phyloP scores from a whole-genome alignment of 805 yeast genomes.

The Monosporozyma yasuniensis region DNA sequence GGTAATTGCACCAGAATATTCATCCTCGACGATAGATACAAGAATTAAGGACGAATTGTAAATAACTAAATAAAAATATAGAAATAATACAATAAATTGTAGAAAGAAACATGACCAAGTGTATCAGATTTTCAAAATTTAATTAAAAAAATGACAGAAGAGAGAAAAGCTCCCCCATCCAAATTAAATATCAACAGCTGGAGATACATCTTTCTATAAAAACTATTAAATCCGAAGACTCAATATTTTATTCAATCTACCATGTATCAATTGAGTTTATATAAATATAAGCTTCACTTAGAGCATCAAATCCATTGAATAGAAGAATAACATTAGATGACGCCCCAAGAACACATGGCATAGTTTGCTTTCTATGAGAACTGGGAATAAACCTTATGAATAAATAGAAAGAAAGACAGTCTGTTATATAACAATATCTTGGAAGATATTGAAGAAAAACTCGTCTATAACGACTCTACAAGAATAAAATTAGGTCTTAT shows the following conservation, averaged over 20 bases:
- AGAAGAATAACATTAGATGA: conserved; percentile 15
- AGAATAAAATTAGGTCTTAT: too few relatives aligned
- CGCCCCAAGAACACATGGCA: conserved; percentile 28
- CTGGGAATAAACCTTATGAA: too few relatives aligned
- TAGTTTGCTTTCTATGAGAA: too few relatives aligned
- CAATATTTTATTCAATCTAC: conserved; percentile 23
- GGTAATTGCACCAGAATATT: conserved; percentile 35
- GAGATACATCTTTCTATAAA: conserved; percentile 31
- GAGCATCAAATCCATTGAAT: conserved; percentile 22
- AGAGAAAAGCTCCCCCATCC: conserved; percentile 27
- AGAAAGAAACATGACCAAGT: conserved; percentile 32
- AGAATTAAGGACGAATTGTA: conserved; percentile 18
- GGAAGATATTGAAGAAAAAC: too few relatives aligned
- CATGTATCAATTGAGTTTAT: conserved; percentile 14
- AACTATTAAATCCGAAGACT: too few relatives aligned
- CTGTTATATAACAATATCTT: too few relatives aligned
- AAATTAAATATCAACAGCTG: conserved; percentile 26
- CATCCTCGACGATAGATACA: conserved; percentile 1
- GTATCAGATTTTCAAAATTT: conserved; percentile 18
- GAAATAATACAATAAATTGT: conserved; percentile 12
- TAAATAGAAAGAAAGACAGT: too few relatives aligned
- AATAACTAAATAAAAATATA: background rate
- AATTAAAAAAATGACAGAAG: conserved; percentile 10
- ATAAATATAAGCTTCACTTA: background rate
- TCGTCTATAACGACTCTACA: too few relatives aligned